Base-by-base conservation (phyloP, 257 asterid genomes). In the Nicotiana sylvestris region DNA sequence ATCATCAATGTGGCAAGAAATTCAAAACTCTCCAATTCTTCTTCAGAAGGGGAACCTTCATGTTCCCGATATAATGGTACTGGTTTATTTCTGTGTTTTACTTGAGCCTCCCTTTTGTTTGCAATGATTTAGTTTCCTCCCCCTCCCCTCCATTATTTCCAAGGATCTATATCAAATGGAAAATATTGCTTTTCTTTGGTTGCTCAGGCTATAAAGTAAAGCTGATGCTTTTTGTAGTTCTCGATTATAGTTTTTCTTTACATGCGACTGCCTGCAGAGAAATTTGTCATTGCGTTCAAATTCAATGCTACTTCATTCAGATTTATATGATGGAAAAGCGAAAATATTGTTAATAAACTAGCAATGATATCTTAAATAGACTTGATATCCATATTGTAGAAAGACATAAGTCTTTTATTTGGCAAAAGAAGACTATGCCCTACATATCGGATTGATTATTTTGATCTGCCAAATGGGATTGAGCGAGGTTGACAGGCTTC, bases 41-140 rank as follows among this genome's bases (percentile, higher is more conserved):
- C 62, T 29, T 51, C 80, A 76, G 80, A 76, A 51, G 64, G 80
- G 43, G 27, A 51, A 76, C 15, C 29, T 49, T 76, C 80, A 76
- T 6, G 8, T 76, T 51, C 33, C 80, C 17, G 80, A 51, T 61
- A 29, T 51, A 76, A 76, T 76, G 80, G 80, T 76, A 51, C 27
- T 51, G 80, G 64, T 9, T 29, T 76, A 27, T 76, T 76, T 51
- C 43, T 29, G 9, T 13, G 1, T 25, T 29, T 74, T 74, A 49
- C 43, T 27, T 74, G 62, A 74, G 62, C 15, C 9, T 49, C 21
- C 25, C 80, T 74, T 74, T 76, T 51, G 64, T 29, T 76, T 76
- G 80, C 29, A 8, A 76, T 76, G 10, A 4, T 13, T 51, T 76
- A 11, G 43, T 76, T 76, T 51, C 64, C 46, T 27, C 46, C 64